Base-by-base conservation (phyloP, 2,329 filamentous ascomycete species). In the Elsinoe ampelina region DNA sequence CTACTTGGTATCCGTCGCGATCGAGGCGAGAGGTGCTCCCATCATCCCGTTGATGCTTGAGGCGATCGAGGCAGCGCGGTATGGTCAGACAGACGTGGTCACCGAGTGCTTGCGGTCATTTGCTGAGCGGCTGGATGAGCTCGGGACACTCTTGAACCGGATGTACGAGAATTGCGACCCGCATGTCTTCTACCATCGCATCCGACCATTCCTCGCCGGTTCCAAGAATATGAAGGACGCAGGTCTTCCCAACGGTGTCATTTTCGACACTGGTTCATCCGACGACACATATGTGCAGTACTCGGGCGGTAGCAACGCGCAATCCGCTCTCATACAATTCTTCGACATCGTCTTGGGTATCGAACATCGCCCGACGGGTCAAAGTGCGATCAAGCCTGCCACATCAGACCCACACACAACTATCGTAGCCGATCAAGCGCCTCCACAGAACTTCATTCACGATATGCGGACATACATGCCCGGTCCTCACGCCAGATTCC, bases 391-490 rank as follows among this genome's bases (percentile, higher is more conserved):
- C 35, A 75, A 76, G 54, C 65, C 73, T 55, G 67, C 72, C 1
- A 73, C 76, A 35, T 48, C 54, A 7, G 32, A 56, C 17, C 42
- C 54, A 22, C 54, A 45, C 39, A 36, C 38, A 2, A 35, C 54
- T 10, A 38, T 56, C 41, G 15, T 32, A 15, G 75, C 79, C 20
- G 78, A 57, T 8, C 57, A 58, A 52, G 57, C 51, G 13, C 61
- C 83, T 4, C 78, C 80, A 39, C 83, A 95, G 73, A 95, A 93
- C 66, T 98, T 98, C 73, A 92, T 98, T 67, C 83, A 87, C 67
- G 93, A 98, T 62, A 98, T 98, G 93, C 86, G 92, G 58, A 81
- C 81, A 45, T 98, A 98, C 73, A 98, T 98, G 93, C 93, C 93
- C 0, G 92, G 90, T 0, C 82, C 87, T 0, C 93, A 98, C 67